A percentile compares a stretch with the other conserved stretches of the same genome.
Conservation (phyloP, 192 early-diverging fungal species). For the Linnemannia exigua region DNA sequence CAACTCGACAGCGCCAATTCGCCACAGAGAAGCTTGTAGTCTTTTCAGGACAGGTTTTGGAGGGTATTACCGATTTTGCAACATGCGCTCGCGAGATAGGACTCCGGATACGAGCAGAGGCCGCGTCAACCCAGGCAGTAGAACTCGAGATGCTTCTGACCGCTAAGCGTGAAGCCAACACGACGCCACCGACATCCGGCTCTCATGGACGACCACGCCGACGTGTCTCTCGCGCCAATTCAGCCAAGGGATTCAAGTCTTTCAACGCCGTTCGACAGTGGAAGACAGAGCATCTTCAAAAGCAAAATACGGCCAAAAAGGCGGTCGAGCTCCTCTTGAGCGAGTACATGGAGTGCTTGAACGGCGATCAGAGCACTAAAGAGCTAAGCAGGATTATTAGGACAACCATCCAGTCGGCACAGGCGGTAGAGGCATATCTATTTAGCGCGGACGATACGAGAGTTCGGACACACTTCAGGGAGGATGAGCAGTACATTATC, state of each 20-base stretch:
- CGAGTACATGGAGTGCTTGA: conserved; percentile 47
- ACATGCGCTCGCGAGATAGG: conserved; percentile 39
- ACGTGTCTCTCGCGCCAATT: conserved; percentile 40
- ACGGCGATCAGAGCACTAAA: background rate
- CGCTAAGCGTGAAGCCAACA: background rate
- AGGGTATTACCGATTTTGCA: conserved; percentile 41
- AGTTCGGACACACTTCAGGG: conserved; percentile 26
- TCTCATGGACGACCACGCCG: conserved; percentile 22
- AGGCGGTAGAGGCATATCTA: conserved; percentile 32
- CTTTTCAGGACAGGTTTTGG: conserved; percentile 31
- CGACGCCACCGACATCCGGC: background rate
- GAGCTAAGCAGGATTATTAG: conserved; percentile 15
- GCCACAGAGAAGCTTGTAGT: conserved; percentile 40
- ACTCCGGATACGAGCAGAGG: conserved; percentile 22
- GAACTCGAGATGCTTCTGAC: conserved; percentile 7
- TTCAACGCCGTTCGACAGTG: conserved; percentile 53
- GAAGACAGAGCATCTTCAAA: conserved; percentile 38
- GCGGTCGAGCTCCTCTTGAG: conserved; percentile 29
- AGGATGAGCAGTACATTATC: conserved; percentile 14
- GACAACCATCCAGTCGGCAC: conserved; percentile 23
- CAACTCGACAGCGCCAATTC: conserved; percentile 34
- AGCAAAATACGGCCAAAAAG: conserved; percentile 24
- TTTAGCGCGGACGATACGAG: conserved; percentile 39
- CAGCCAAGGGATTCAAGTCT: conserved; percentile 52
- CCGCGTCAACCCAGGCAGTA: background rate